A percentile compares a stretch with the other conserved stretches of the same genome.
These are phyloP conservation scores for Entoloma clypeatum DNA, from an alignment of 1,284 basidiomycete species.

Conservation along the genomic window DNA sequence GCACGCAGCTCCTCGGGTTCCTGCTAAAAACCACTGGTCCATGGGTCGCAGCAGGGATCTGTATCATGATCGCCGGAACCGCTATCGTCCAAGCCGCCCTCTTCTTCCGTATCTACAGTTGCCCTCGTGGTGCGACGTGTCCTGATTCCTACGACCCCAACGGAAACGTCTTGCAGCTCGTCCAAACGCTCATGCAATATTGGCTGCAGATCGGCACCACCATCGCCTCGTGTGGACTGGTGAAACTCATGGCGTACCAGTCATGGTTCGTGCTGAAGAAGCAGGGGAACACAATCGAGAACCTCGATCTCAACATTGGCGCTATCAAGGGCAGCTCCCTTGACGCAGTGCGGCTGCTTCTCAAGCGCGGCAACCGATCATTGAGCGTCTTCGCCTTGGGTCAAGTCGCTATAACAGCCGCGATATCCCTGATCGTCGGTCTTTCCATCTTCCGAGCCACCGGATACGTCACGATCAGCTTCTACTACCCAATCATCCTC, in stretches of 20 bases:
- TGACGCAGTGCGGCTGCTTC: constrained; percentile 10
- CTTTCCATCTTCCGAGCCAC: constrained; percentile 12
- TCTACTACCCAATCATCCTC: constrained; percentile 7
- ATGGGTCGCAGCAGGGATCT: too few relatives aligned
- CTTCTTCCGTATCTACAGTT: too few relatives aligned
- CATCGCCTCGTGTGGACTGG: neutral
- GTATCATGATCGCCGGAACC: too few relatives aligned
- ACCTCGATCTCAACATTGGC: neutral
- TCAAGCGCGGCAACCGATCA: constrained; percentile 12
- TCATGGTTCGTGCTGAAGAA: neutral
- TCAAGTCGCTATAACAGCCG: constrained; percentile 8
- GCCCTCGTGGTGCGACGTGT: too few relatives aligned
- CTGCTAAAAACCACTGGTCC: too few relatives aligned
- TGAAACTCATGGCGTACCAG: neutral
- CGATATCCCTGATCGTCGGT: constrained; percentile 13
- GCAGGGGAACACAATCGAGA: neutral
- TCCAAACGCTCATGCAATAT: constrained; percentile 1
- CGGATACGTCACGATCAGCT: constrained; percentile 3
- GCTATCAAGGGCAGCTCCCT: constrained; percentile 9
- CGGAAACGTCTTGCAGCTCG: neutral
- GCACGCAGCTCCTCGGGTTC: too few relatives aligned
- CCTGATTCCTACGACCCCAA: too few relatives aligned
- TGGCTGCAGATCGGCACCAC: neutral
- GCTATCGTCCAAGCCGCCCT: too few relatives aligned
- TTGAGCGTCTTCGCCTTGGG: constrained; percentile 12